phyloP scores from a whole-genome alignment of 345 rosid species.

The Heritiera fomes region DNA sequence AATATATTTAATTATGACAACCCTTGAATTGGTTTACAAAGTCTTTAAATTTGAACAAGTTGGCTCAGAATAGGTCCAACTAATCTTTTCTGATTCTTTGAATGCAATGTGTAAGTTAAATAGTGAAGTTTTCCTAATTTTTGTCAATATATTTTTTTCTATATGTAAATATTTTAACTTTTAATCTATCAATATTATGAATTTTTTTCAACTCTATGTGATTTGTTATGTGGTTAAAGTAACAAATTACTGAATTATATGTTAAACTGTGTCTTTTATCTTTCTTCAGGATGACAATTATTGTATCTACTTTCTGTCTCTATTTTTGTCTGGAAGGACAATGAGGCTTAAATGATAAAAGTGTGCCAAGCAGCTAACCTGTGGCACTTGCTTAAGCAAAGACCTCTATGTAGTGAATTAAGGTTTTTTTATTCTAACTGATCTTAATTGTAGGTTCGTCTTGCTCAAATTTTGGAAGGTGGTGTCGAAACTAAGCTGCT shows the following conservation, averaged over 20 bases:
- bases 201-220: not conserved
- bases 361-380: not conserved
- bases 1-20: not conserved
- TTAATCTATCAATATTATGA: not conserved
- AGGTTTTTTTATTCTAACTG: not conserved
- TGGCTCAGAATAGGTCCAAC: not conserved
- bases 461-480: conserved; percentile 64
- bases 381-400: not conserved
- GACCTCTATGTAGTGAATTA: not conserved
- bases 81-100: not conserved
- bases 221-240: not conserved
- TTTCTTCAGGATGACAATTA: not conserved
- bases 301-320: not conserved
- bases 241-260: not conserved
- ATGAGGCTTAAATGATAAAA: not conserved
- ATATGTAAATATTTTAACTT: not conserved
- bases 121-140: not conserved
- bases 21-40: not conserved
- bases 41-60: not conserved
- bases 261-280: not conserved
- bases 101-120: not conserved
- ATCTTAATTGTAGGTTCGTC: conserved; percentile 58
- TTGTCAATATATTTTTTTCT: not conserved
- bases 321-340: not conserved
- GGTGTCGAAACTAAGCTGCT: conserved; percentile 65